A percentile compares a stretch with the other conserved stretches of the same genome.
Conservation (phyloP, 2,329 filamentous ascomycete species). For the Hymenoscyphus linearis region DNA sequence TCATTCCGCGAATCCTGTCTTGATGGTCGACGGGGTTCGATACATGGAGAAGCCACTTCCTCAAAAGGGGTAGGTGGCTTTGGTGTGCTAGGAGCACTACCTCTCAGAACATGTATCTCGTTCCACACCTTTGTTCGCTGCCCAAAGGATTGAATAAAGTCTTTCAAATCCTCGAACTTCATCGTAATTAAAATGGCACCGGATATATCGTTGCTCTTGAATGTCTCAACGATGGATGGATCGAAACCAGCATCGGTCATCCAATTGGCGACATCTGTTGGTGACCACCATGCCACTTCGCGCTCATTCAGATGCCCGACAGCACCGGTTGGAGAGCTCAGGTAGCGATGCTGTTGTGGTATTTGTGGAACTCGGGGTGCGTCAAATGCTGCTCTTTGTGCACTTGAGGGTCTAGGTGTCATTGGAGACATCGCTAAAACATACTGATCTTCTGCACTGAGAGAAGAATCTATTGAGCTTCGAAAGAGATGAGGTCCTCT, state of each 20-base stretch:
- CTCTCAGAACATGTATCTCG: constrained; percentile 66
- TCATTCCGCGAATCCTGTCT: constrained; percentile 20
- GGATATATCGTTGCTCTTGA: constrained; percentile 88
- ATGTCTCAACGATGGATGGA: constrained; percentile 69
- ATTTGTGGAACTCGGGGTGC: constrained; percentile 25
- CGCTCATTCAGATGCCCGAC: constrained; percentile 52
- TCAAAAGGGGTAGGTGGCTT: constrained; percentile 56
- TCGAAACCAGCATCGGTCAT: constrained; percentile 84
- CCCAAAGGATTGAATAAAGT: constrained; percentile 77
- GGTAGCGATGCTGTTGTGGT: constrained; percentile 33
- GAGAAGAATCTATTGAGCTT: constrained; percentile 55
- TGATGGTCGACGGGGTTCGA: constrained; percentile 19
- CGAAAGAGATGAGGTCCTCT: constrained; percentile 83
- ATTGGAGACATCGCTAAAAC: constrained; percentile 68
- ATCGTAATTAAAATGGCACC: constrained; percentile 84
- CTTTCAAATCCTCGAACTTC: constrained; percentile 81
- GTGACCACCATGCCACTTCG: constrained; percentile 62
- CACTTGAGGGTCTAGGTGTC: constrained; percentile 54
- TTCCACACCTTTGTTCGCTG: constrained; percentile 76
- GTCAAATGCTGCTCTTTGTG: constrained; percentile 24
- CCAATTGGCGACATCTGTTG: constrained; percentile 75
- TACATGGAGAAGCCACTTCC: constrained; percentile 41
- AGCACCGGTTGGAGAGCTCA: constrained; percentile 52
- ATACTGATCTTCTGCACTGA: constrained; percentile 43
- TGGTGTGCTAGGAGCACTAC: constrained; percentile 46